Evolutionary conservation across 2,329 filamentous ascomycete genomes (phyloP), one percentile per base, ranked within the genome.

Genomic region (Epicoccum sorghinum): DNA sequence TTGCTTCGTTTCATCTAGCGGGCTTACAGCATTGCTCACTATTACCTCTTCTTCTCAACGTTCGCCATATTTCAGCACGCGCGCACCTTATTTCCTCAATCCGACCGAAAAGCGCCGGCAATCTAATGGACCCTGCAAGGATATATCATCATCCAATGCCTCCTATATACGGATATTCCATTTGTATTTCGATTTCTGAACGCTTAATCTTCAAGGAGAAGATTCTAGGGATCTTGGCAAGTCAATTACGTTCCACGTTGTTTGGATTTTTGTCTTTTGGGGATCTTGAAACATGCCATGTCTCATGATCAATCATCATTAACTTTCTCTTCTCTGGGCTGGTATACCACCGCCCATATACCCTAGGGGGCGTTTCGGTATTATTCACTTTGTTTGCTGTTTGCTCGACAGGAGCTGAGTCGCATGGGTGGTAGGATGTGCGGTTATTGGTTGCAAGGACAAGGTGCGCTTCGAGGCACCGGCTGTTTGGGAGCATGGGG

Each of bases 61-160:
- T 54, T 49, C 55, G 52, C 55, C 55, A 61, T 57, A 57, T 52
- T 41, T 33, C 39, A 48, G 58, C 53, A 57, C 47, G 53, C 43
- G 55, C 55, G 60, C 58, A 55, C 48, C 38, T 57, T 54, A 58
- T 58, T 60, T 18, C 10, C 54, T 58, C 35, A 27, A 25, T 24
- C 51, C 29, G 22, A 37, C 39, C 36, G 41, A 49, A 65, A 68
- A 65, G 62, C 67, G 58, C 60, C 57, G 56, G 66, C 62, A 58
- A 58, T 55, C 54, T 66, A 65, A 64, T 67, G 59, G 47, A 64
- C 58, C 52, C 55, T 56, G 59, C 59, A 61, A 58, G 58, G 59
- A 62, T 57, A 64, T 62, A 60, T 55, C 45, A 54, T 40, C 12
- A 47, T 39, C 29, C 27, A 39, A 33, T 33, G 47, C 23, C 37